These are phyloP conservation scores for Proliferodiscus dingleyae DNA, from an alignment of 2,329 filamentous ascomycete species.

Conservation along the genomic window DNA sequence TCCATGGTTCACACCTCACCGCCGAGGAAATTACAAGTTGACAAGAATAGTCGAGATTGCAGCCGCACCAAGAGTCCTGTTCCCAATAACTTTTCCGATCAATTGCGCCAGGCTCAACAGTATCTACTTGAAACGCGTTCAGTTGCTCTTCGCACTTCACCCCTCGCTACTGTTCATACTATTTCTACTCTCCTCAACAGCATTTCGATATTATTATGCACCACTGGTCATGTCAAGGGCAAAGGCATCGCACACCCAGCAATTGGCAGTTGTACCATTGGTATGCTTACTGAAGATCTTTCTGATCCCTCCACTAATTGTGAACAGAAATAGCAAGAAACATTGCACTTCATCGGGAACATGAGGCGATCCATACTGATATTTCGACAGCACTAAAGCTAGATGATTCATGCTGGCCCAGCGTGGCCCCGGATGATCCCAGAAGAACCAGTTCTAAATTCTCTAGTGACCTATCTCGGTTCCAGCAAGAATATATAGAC, in stretches of 20 bases:
- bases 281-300: slow-evolving; percentile 16
- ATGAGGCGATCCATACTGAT: slow-evolving; percentile 43
- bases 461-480: slow-evolving; percentile 52
- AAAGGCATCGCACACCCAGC: slow-evolving; percentile 46
- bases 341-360: slow-evolving; percentile 62
- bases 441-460: slow-evolving; percentile 43
- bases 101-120: slow-evolving; percentile 59
- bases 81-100: slow-evolving; percentile 31
- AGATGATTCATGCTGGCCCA: slow-evolving; percentile 40
- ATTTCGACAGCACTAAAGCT: slow-evolving; percentile 12
- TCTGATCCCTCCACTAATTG: slow-evolving; percentile 10
- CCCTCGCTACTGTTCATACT: slow-evolving; percentile 52
- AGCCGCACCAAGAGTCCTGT: slow-evolving; percentile 8
- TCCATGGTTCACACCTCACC: slow-evolving; percentile 20
- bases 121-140: slow-evolving; percentile 59
- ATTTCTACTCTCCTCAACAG: slow-evolving; percentile 61
- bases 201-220: slow-evolving; percentile 61
- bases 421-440: slow-evolving; percentile 35
- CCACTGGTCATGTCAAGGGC: slow-evolving; percentile 46
- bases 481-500: slow-evolving; percentile 78
- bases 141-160: slow-evolving; percentile 44
- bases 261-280: slow-evolving; percentile 56
- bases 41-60: slow-evolving; percentile 12
- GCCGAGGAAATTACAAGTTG: slow-evolving; percentile 16
- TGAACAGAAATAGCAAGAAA: slow-evolving; percentile 60